These are phyloP conservation scores for Leishmania mexicana DNA, from an alignment of 208 protist species.

Conservation along the genomic window DNA sequence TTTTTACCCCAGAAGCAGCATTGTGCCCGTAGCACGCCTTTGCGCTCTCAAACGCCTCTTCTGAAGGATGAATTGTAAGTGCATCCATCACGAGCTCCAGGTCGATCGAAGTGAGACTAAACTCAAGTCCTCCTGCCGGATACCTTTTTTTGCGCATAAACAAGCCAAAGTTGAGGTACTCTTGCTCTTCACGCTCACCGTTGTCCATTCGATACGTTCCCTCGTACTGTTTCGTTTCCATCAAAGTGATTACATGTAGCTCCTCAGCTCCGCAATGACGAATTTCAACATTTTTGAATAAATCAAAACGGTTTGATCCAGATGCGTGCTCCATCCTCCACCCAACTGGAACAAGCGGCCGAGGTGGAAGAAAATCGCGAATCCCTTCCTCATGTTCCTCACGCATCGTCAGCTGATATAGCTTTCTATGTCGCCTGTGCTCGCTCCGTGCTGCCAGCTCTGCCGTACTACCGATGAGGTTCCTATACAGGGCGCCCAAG, in stretches of 20 bases:
- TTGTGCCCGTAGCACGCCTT: conserved; percentile 29
- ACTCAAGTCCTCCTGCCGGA: conserved; percentile 64
- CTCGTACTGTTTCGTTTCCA: conserved; percentile 84
- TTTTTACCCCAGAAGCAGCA: background rate
- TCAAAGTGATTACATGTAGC: conserved; percentile 64
- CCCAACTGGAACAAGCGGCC: conserved; percentile 62
- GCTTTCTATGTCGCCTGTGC: conserved; percentile 42
- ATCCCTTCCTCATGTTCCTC: conserved; percentile 78
- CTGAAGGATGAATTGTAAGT: conserved; percentile 63
- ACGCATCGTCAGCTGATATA: conserved; percentile 52
- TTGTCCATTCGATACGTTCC: conserved; percentile 88
- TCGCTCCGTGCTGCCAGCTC: conserved; percentile 9
- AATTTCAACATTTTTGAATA: conserved; percentile 70
- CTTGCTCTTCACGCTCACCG: conserved; percentile 84
- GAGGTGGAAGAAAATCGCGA: conserved; percentile 80
- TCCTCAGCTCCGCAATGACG: conserved; percentile 65
- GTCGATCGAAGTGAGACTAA: conserved; percentile 87
- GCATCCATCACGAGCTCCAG: conserved; percentile 89
- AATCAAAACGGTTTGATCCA: conserved; percentile 76
- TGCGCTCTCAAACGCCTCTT: conserved; percentile 59
- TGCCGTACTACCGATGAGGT: background rate
- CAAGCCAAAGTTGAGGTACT: conserved; percentile 82
- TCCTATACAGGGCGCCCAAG: background rate
- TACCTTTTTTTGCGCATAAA: conserved; percentile 73
- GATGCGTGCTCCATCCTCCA: conserved; percentile 58